Evolutionary conservation across 1,284 basidiomycete genomes (phyloP).

Genomic region (Tetrapyrgos nigripes): DNA sequence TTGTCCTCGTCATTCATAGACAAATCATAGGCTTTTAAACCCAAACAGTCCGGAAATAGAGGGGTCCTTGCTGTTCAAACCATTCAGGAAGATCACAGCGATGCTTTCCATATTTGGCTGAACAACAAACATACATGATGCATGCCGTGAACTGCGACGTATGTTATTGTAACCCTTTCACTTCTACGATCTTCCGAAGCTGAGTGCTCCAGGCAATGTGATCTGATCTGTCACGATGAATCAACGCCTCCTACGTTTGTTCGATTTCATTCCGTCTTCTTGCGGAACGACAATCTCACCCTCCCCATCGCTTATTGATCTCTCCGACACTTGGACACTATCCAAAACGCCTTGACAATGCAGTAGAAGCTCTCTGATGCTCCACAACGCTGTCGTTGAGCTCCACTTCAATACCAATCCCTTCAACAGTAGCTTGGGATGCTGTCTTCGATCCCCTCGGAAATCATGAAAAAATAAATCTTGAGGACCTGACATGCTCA

Average conservation of each 20-base stretch:
- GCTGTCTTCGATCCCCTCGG: background rate
- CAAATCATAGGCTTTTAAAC: no score
- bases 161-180: background rate
- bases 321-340: background rate
- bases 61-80: no score
- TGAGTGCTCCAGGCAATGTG: background rate
- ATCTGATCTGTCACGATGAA: background rate
- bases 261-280: background rate
- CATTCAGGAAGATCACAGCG: no score
- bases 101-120: no score
- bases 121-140: background rate
- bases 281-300: background rate
- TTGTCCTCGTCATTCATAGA: no score
- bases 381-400: conserved; percentile 2
- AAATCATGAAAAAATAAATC: background rate
- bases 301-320: background rate
- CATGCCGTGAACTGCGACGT: background rate
- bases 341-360: background rate
- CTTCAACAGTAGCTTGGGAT: background rate
- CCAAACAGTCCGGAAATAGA: background rate
- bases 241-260: background rate
- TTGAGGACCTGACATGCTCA: background rate
- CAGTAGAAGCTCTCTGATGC: background rate
- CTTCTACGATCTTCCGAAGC: background rate
- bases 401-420: background rate